phyloP scores from a whole-genome alignment of 495 filamentous ascomycete genomes.

The Penicillium coprophilum region DNA sequence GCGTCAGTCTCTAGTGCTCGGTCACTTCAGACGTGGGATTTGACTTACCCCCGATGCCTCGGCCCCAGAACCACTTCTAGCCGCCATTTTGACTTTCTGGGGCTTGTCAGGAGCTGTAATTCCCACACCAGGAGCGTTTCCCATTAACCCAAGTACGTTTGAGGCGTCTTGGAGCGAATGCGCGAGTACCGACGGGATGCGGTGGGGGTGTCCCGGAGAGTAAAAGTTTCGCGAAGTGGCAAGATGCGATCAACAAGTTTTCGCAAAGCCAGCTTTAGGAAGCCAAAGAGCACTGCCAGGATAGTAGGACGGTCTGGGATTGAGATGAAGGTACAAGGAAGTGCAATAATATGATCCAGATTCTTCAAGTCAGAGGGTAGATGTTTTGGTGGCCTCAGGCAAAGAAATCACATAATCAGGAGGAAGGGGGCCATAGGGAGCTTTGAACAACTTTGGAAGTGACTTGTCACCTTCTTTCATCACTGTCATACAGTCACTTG shows the following conservation, averaged over 20 bases:
- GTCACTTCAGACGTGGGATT: not conserved
- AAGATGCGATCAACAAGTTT: slow-evolving; percentile 3
- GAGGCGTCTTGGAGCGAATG: slow-evolving; percentile 16
- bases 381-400: slow-evolving; percentile 23
- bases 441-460: not conserved
- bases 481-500: not conserved
- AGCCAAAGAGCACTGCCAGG: not conserved
- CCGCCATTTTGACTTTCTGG: slow-evolving; percentile 19
- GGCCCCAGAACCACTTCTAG: slow-evolving; percentile 11
- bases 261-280: not conserved
- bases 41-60: slow-evolving; percentile 39
- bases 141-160: slow-evolving; percentile 15
- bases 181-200: slow-evolving; percentile 19
- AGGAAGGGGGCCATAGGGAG: not conserved
- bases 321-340: not conserved
- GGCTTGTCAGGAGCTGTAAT: slow-evolving; percentile 6
- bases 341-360: not conserved
- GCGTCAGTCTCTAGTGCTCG: slow-evolving; percentile 14
- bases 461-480: not conserved
- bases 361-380: slow-evolving; percentile 3
- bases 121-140: not conserved
- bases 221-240: slow-evolving; percentile 19
- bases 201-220: slow-evolving; percentile 19
- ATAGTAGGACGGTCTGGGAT: not conserved
- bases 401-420: slow-evolving; percentile 20